Conservation (phyloP, 2,329 filamentous ascomycete species). For the Orbilia quercus region DNA sequence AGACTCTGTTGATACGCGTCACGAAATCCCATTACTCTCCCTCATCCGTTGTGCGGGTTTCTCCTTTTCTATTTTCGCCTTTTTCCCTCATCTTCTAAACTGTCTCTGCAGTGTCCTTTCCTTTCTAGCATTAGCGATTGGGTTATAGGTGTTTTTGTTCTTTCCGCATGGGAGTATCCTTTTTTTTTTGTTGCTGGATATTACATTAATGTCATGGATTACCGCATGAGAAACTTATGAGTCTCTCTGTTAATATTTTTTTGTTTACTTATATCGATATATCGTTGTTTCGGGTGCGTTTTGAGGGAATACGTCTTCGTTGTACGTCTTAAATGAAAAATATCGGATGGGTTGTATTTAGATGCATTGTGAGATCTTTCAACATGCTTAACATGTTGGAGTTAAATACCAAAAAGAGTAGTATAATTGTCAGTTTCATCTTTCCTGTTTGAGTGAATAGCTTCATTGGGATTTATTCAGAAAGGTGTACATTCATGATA, state of each 20-base stretch:
- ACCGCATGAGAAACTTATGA: background rate
- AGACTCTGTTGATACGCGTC: background rate
- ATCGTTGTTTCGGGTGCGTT: background rate
- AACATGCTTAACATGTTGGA: background rate
- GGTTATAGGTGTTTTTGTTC: conserved; percentile 24
- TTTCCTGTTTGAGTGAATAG: no score
- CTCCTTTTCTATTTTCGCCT: no score
- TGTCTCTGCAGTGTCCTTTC: background rate
- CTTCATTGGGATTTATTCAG: no score
- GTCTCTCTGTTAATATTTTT: background rate
- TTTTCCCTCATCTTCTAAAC: background rate
- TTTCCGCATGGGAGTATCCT: conserved; percentile 23
- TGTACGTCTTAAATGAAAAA: background rate
- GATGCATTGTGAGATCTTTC: background rate
- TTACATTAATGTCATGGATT: conserved; percentile 2
- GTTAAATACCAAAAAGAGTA: background rate
- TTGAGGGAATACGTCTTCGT: background rate
- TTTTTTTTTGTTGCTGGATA: conserved; percentile 32
- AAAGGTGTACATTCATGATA: background rate
- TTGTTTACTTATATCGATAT: conserved; percentile 9
- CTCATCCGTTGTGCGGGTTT: background rate
- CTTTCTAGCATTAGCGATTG: conserved; percentile 45
- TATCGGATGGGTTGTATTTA: conserved; percentile 7
- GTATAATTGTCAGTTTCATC: no score
- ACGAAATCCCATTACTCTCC: conserved; percentile 7